Base-by-base conservation (phyloP, 2,329 filamentous ascomycete species). In the Aspergillus texensis region DNA sequence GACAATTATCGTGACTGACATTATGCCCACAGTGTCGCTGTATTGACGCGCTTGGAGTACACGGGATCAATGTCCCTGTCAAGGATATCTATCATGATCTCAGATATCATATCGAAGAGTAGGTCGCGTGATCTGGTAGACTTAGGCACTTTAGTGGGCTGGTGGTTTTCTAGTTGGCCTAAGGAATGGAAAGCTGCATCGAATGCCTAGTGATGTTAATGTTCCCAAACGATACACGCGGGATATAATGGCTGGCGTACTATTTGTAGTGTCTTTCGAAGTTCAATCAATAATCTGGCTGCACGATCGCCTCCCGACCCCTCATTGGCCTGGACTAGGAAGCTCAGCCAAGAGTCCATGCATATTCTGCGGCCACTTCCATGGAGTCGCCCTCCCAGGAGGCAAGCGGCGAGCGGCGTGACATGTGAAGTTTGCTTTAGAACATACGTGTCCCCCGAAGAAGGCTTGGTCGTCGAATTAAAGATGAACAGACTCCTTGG, bases 311-410 rank as follows among this genome's bases (percentile, higher is more conserved):
- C 59, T 58, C 19, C 67, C 48, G n/a, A 57, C 14, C 48, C 46
- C 21, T 69, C 65, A 6, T 54, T 58, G 0, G 63, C 61, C 10
- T 66, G 48, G 24, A 78, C 61, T 26, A 62, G 65, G 52, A 79
- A 74, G 2, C 70, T 70, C 10, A 80, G 65, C 77, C 78, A 81
- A 2, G 68, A 70, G 54, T 80, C 77, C 68, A 80, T 73, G 9
- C 67, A 62, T 21, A 80, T 43, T 1, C 52, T 61, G 3, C 70
- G 62, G 16, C 50, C 63, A 6, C 63, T 64, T n/a, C 62, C 67
- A 19, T 55, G 41, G 6, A 73, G 58, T 39, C 54, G 64, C 2
- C 71, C 70, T n/a, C 73, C 73, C 45, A 76, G 71, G 6, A 76
- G 65, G 50, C 65, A 67, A 3, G 70, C 68, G 53, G 66, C 65